A percentile compares a stretch with the other conserved stretches of the same genome.
Conservation (phyloP, 176 grass and related monocot genomes). For the Phoenix dactylifera region DNA sequence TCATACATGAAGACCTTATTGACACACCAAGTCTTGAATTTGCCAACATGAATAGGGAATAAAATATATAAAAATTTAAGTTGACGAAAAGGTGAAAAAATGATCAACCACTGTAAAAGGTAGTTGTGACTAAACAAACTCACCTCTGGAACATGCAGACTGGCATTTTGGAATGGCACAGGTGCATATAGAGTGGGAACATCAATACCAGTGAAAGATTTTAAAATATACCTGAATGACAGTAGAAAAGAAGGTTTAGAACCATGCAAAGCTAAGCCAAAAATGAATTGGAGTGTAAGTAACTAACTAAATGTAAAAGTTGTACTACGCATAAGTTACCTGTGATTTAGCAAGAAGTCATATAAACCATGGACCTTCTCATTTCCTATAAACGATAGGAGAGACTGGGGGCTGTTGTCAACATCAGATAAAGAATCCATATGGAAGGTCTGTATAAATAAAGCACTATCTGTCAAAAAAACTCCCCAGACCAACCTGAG, state of each 20-base stretch:
- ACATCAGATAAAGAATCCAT: conserved; percentile 60
- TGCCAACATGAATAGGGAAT: neutral
- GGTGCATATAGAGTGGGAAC: conserved; percentile 77
- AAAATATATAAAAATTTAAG: neutral
- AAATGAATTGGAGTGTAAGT: too few species aligned
- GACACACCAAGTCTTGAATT: too few species aligned
- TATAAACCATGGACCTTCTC: conserved; percentile 75
- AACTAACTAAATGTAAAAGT: too few species aligned
- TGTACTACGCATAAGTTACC: conserved; percentile 22
- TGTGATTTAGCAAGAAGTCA: conserved; percentile 82
- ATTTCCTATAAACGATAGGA: conserved; percentile 65
- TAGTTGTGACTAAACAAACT: conserved; percentile 1
- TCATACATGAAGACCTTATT: too few species aligned
- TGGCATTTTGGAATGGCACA: conserved; percentile 60
- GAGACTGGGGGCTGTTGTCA: conserved; percentile 68
- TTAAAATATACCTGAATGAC: conserved; percentile 46
- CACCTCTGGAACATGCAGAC: conserved; percentile 63
- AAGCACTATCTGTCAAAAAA: neutral
- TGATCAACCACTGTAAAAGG: neutral
- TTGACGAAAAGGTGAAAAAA: too few species aligned
- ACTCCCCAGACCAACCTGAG: too few species aligned
- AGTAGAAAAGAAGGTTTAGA: neutral
- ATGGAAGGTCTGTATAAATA: conserved; percentile 45
- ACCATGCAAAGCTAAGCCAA: too few species aligned
- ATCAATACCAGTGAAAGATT: conserved; percentile 52